Evolutionary conservation across 768 basidiomycete species (phyloP).

Genomic region (Sarcomyxa edulis): DNA sequence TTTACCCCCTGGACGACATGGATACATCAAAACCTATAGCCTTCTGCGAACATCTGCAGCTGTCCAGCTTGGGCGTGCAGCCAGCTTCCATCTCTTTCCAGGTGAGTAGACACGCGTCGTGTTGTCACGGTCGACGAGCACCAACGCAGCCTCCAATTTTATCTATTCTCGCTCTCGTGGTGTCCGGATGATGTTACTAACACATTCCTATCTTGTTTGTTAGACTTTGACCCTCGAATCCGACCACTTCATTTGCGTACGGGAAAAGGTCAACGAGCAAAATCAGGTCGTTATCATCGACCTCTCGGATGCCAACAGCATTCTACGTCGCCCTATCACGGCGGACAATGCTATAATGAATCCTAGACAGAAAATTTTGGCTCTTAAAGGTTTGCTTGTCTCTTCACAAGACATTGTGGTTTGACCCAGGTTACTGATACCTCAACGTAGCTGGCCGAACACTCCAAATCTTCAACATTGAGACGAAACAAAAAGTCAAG

Average conservation of each 20-base stretch:
- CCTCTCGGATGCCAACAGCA: constrained; percentile 96
- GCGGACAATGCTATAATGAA: constrained; percentile 99
- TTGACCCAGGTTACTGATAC: no score
- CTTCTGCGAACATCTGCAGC: constrained; percentile 88
- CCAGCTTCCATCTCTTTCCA: constrained; percentile 97
- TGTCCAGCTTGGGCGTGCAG: constrained; percentile 93
- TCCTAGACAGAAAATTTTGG: constrained; percentile 92
- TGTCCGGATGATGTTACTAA: constrained; percentile 8
- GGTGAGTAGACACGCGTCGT: constrained; percentile 44
- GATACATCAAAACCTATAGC: constrained; percentile 73
- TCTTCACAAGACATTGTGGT: no score
- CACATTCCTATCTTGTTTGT: no score
- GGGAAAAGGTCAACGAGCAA: constrained; percentile 91
- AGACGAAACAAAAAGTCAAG: constrained; percentile 96
- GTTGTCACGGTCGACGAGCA: constrained; percentile 29
- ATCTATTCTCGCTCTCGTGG: constrained; percentile 10
- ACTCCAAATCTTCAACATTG: constrained; percentile 97
- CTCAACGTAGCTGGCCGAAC: constrained; percentile 86
- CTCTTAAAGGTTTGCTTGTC: constrained; percentile 71
- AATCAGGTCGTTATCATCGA: constrained; percentile 99
- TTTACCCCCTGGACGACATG: constrained; percentile 25
- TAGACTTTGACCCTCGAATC: constrained; percentile 94
- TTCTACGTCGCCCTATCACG: constrained; percentile 89
- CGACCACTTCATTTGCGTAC: constrained; percentile 97
- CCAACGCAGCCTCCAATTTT: no score